These are phyloP conservation scores for Fonsecaea nubica DNA, from an alignment of 2,329 filamentous ascomycete genomes.

Conservation along the genomic window DNA sequence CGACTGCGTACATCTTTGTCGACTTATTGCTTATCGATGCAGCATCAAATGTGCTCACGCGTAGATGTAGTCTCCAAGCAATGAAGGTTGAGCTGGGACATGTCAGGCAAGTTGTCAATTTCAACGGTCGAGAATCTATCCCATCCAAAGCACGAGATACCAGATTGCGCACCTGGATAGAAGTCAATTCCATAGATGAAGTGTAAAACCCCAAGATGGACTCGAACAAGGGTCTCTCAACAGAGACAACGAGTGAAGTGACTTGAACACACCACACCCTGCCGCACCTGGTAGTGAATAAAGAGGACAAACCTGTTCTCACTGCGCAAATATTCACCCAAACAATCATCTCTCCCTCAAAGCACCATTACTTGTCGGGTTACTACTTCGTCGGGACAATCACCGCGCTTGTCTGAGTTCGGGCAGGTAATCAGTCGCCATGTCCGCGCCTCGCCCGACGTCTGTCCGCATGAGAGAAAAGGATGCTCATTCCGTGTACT, in stretches of 20 bases:
- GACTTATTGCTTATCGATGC: background rate
- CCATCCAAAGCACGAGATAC: too few species aligned
- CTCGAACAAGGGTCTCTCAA: too few species aligned
- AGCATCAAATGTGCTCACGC: background rate
- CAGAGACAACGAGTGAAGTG: too few species aligned
- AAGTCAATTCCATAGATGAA: too few species aligned
- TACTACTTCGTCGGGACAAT: background rate
- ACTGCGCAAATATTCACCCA: background rate
- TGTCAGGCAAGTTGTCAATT: too few species aligned
- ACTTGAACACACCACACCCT: background rate
- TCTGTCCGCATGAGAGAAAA: background rate
- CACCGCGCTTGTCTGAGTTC: background rate
- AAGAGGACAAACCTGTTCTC: background rate
- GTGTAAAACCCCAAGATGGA: too few species aligned
- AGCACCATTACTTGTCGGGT: background rate
- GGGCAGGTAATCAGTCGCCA: background rate
- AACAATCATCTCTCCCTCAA: background rate
- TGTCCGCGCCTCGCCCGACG: background rate
- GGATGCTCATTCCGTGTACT: conserved; percentile 19
- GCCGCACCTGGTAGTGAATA: conserved; percentile 16
- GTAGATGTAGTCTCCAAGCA: too few species aligned
- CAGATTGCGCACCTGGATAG: too few species aligned
- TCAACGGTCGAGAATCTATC: too few species aligned
- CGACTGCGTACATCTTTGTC: conserved; percentile 12
- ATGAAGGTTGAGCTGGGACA: too few species aligned